Evolutionary conservation across 106 monocot species (phyloP).

Genomic region (Acorus calamus): DNA sequence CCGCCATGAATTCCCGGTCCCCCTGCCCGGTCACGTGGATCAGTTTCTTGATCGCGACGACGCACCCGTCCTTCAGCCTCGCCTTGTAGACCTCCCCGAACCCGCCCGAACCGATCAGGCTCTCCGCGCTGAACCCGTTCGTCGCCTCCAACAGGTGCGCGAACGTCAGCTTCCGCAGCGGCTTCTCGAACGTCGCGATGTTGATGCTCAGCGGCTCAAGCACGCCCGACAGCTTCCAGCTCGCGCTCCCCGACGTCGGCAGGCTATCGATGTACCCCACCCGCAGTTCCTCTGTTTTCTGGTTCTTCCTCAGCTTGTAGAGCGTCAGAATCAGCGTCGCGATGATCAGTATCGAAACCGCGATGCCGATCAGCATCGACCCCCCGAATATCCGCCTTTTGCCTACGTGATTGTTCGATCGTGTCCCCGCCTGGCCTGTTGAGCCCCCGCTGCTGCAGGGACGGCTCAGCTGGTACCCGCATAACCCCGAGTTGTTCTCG

Average conservation of each 20-base stretch:
- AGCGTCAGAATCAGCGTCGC: conserved; percentile 17
- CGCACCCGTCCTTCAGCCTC: conserved; percentile 41
- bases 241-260: conserved; percentile 24
- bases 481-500: conserved; percentile 64
- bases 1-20: conserved; percentile 79
- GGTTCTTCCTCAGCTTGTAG: conserved; percentile 33
- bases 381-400: conserved; percentile 9
- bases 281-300: conserved; percentile 15
- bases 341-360: conserved; percentile 37
- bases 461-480: conserved; percentile 50
- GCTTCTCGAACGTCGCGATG: conserved; percentile 71
- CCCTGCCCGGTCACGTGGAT: conserved; percentile 54
- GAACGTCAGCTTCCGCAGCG: conserved; percentile 59
- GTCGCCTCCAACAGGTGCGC: conserved; percentile 74
- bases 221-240: conserved; percentile 43
- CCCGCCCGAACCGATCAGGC: conserved; percentile 69
- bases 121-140: conserved; percentile 61
- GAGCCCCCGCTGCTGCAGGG: conserved; percentile 15
- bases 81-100: conserved; percentile 85
- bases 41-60: conserved; percentile 80
- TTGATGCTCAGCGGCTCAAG: conserved; percentile 68
- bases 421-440: too few species aligned
- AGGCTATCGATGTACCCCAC: conserved; percentile 34
- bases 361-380: conserved; percentile 47
- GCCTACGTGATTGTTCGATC: not conserved